Evolutionary conservation across 129 eudicot genomes (phyloP), one percentile per base, ranked within the genome.

Genomic region (Flaveria bidentis): DNA sequence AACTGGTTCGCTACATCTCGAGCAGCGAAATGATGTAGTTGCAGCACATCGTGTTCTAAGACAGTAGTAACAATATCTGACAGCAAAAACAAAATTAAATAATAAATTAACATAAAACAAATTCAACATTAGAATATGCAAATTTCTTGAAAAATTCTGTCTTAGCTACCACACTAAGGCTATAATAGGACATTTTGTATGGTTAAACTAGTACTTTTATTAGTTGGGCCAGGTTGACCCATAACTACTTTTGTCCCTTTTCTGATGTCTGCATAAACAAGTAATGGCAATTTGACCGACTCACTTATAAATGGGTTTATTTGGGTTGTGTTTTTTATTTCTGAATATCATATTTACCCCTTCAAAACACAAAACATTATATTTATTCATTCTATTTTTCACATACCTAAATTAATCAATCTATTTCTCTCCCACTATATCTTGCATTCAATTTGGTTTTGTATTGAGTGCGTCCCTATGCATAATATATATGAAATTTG

Each of bases 21-120:
- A 67, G 86, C 97, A 94, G 74, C 97, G 78, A 78, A 94, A 94
- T 15, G 96, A 81, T 42, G 86, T 78, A 71, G 91, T 50, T 20
- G 96, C 92, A 26, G 93, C 88, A 74, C 99, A 94, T 62, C 97
- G 83, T 64, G 99, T 94, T 85, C 88, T 89, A 80, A 94, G 99
- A 78, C 99, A 94, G 46, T 89, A 94, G 68, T 94, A 80, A 65
- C 83, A 80, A 23, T 80, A 80, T 79, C 83, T 80, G 61, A 44
- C 55, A 45, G 20, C 16, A 8, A 61, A 52, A 52, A 64, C 6
- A 72, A 28, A 17, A 53, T 23, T 16, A 17, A 49, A 47, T 10
- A n/a, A 65, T 4, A 30, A 11, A n/a, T n/a, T n/a, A n/a, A 17
- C 3, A 55, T 55, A 55, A 55, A 55, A 55, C 2, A 6, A 55